Base-by-base conservation (phyloP, 208 protist genomes). In the Hexamita inflata region DNA sequence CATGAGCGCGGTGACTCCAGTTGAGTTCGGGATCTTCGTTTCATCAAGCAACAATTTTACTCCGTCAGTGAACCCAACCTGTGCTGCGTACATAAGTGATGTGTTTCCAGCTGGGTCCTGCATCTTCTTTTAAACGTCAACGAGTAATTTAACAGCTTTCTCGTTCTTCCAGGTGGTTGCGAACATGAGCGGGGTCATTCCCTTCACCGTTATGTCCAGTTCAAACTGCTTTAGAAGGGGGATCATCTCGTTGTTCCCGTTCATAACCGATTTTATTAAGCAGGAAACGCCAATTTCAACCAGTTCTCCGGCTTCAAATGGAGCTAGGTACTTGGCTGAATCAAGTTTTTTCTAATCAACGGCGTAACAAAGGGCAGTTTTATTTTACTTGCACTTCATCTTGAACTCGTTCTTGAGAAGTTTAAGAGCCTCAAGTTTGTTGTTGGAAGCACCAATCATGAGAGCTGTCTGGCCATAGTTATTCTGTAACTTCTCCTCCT, bases 1-100 rank as follows among this genome's bases (percentile, higher is more conserved):
- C 60, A 66, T 66, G 24, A 66, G 34, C 34, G 60, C 60, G 15
- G 60, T 66, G 60, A 66, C 24, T 40, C 60, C 60, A 15, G 60
- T 38, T 66, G 15, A 15, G 60, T 66, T 66, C 30, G 15, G 60
- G 60, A 66, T 40, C 15, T 15, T 66, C 15, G 60, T 30, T 38
- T 66, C 60, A 34, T 40, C 15, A 15, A 30, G 60, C 26, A 38
- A 15, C 34, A 66, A 38, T n/a, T n/a, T n/a, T n/a, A n/a, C n/a
- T n/a, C n/a, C n/a, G 34, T 66, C 34, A 34, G 60, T n/a, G 34
- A 38, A 24, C 13, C 60, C 60, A 15, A 24, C 15, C 15, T 66
- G 34, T 19, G 60, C 60, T 15, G 60, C 60, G 30, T 66, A 66
- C 60, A 66, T 66, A 13, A 66, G 60, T 15, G 60, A 15, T 24